These are phyloP conservation scores for Solanum appendiculatum DNA, from an alignment of 257 asterid species.

Conservation along the genomic window DNA sequence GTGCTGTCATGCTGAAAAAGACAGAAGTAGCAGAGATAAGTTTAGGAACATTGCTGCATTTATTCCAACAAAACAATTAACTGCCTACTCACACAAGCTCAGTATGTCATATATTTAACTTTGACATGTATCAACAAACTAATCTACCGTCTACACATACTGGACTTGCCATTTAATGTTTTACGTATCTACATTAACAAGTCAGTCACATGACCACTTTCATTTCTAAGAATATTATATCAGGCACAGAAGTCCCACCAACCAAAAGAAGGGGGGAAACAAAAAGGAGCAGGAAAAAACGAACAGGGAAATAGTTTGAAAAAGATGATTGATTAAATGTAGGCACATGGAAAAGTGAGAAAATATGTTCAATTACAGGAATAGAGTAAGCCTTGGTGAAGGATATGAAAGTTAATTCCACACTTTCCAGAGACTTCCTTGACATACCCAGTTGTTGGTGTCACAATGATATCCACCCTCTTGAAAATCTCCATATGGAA, in stretches of 20 bases:
- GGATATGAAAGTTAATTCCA: background rate
- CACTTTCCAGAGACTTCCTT: background rate
- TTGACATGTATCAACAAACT: background rate
- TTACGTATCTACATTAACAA: background rate
- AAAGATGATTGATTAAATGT: background rate
- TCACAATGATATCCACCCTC: constrained; percentile 81
- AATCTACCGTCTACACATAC: background rate
- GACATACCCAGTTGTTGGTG: constrained; percentile 94
- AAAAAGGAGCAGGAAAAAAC: background rate
- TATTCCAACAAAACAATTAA: background rate
- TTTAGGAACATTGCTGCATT: background rate
- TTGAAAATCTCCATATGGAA: constrained; percentile 69
- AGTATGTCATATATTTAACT: background rate
- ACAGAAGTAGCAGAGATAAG: background rate
- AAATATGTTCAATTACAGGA: background rate
- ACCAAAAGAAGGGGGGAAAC: background rate
- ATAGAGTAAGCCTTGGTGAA: background rate
- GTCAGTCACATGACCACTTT: background rate
- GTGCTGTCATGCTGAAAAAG: constrained; percentile 81
- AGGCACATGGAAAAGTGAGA: background rate
- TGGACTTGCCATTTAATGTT: background rate
- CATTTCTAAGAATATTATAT: background rate
- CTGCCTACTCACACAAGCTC: background rate
- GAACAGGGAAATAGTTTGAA: background rate
- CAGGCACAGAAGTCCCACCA: background rate